These are phyloP conservation scores for Ascochyta fabae DNA, from an alignment of 2,329 filamentous ascomycete species.

Conservation along the genomic window DNA sequence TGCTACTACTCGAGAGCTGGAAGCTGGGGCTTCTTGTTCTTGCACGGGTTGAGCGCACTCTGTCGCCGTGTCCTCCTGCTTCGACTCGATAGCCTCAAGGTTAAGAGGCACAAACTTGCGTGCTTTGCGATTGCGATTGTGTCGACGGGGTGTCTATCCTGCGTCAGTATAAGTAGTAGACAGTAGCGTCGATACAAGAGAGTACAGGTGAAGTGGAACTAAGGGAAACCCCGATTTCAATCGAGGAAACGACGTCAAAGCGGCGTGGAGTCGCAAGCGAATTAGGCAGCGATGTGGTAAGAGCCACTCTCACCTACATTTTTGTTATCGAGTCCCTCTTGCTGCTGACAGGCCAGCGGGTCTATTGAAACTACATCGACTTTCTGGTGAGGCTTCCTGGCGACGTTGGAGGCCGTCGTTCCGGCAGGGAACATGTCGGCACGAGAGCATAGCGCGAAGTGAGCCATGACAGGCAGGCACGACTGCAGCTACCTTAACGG, in stretches of 20 bases:
- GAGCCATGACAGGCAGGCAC: slow-evolving; percentile 9
- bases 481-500: background rate
- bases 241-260: background rate
- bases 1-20: background rate
- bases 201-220: no score
- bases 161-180: background rate
- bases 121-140: background rate
- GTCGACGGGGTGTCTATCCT: background rate
- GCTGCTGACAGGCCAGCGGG: slow-evolving; percentile 30
- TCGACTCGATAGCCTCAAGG: background rate
- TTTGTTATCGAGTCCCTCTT: slow-evolving; percentile 14
- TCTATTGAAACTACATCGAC: background rate
- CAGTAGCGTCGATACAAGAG: background rate
- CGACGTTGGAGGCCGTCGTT: background rate
- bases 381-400: background rate
- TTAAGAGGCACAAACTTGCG: slow-evolving; percentile 9
- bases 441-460: slow-evolving; percentile 4
- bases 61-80: background rate
- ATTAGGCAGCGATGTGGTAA: background rate
- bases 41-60: slow-evolving; percentile 3
- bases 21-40: slow-evolving; percentile 5
- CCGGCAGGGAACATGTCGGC: background rate
- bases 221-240: background rate
- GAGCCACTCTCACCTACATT: slow-evolving; percentile 23
- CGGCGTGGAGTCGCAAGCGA: background rate